phyloP scores from a whole-genome alignment of 2,329 filamentous ascomycete species.

The Penicillium verrucosum region DNA sequence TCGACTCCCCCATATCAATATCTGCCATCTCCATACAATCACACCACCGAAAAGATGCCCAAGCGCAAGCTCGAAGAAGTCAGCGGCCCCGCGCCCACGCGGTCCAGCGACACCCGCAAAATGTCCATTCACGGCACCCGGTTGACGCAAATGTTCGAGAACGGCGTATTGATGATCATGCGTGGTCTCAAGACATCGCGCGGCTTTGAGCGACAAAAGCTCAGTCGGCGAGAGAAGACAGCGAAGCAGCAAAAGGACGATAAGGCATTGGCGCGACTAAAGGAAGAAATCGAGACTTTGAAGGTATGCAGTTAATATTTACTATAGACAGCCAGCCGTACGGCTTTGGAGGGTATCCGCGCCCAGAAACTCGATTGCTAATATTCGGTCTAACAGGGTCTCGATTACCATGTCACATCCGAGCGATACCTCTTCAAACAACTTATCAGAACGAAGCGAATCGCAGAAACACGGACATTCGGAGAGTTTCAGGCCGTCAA shows the following conservation, averaged over 20 bases:
- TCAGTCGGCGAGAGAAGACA: slow-evolving; percentile 57
- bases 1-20: neutral
- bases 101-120: slow-evolving; percentile 25
- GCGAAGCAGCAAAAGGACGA: slow-evolving; percentile 47
- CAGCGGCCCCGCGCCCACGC: slow-evolving; percentile 16
- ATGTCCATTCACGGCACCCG: slow-evolving; percentile 36
- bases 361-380: neutral
- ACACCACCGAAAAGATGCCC: slow-evolving; percentile 29
- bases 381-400: slow-evolving; percentile 34
- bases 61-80: slow-evolving; percentile 42
- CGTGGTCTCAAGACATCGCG: slow-evolving; percentile 57
- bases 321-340: neutral
- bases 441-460: slow-evolving; percentile 55
- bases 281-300: slow-evolving; percentile 54
- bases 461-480: slow-evolving; percentile 51
- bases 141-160: slow-evolving; percentile 48
- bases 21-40: neutral
- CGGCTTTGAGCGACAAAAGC: slow-evolving; percentile 62
- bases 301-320: slow-evolving; percentile 45
- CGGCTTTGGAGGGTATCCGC: neutral
- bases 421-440: slow-evolving; percentile 57
- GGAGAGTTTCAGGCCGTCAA: slow-evolving; percentile 39
- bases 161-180: slow-evolving; percentile 50
- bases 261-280: slow-evolving; percentile 44
- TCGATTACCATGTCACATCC: slow-evolving; percentile 51